Evolutionary conservation across 1,284 basidiomycete species (phyloP), one percentile per base, ranked within the genome.

Genomic region (Xerocomus amazonicus): DNA sequence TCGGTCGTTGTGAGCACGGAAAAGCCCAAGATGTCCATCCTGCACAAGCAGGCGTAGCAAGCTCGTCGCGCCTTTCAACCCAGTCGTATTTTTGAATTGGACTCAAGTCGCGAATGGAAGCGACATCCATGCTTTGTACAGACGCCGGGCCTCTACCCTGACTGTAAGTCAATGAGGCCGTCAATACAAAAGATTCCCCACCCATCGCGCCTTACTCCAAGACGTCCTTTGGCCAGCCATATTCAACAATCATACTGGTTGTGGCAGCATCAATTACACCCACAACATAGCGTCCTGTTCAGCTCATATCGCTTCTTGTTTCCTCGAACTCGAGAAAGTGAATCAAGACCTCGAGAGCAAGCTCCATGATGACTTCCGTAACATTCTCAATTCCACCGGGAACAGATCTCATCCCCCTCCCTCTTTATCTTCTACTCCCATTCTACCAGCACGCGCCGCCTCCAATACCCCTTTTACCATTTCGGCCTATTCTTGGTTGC

Each of bases 401-500:
- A 37, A 7, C 1, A 0, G 40, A 28, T 52, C 23, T 54, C 27
- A 50, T 17, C 40, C 31, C 9, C 37, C 3, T 19, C 43, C 0
- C 35, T 14, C 40, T 8, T 9, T 40, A n/a, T 58, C 65, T 8
- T 38, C 61, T 4, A 16, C n/a, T 36, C 43, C 26, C 16, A 37
- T 12, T 36, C 43, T 27, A 10, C 28, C 33, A 3, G 9, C 27
- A 5, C 34, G 27, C 13, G 2, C 35, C 9, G 17, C 34, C 13
- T 14, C 34, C n/a, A n/a, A 45, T 28, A 31, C 7, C 12, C 3
- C 43, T 12, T 74, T 73, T 47, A 66, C 73, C 10, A 53, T 57
- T 10, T 56, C 57, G 0, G 67, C 70, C 0, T 71, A 74, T 45
- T 59, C 61, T 16, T 80, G 78, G 77, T 57, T 80, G 0, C 41